Evolutionary conservation across 1,284 basidiomycete genomes (phyloP).

Genomic region (Trichosporon sp.): DNA sequence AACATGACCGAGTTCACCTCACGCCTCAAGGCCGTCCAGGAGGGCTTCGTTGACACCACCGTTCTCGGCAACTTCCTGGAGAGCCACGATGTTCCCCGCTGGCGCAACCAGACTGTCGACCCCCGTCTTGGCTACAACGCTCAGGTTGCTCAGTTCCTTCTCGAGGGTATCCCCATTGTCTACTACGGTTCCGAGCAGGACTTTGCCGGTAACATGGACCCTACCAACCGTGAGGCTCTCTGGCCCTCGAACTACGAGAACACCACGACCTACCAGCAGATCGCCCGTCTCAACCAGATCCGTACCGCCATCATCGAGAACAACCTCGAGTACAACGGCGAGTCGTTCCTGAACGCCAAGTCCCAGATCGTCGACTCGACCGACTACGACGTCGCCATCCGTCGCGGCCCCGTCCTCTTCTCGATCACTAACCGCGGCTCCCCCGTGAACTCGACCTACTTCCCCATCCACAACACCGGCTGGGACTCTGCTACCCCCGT

Average conservation of each 20-base stretch:
- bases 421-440: constrained; percentile 67
- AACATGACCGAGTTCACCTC: constrained; percentile 67
- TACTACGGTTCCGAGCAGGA: constrained; percentile 72
- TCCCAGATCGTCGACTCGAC: constrained; percentile 66
- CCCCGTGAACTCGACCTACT: constrained; percentile 39
- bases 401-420: constrained; percentile 70
- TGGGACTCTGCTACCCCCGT: constrained; percentile 47
- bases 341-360: constrained; percentile 63
- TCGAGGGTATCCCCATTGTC: constrained; percentile 73
- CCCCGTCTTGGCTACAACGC: constrained; percentile 61
- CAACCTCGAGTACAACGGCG: constrained; percentile 56
- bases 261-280: constrained; percentile 65
- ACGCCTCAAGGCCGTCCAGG: constrained; percentile 64
- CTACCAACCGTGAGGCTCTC: constrained; percentile 71
- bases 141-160: constrained; percentile 68
- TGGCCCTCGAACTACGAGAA: constrained; percentile 65
- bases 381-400: constrained; percentile 66
- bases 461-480: constrained; percentile 46
- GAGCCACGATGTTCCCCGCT: constrained; percentile 78
- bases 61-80: constrained; percentile 78
- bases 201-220: constrained; percentile 64
- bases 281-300: constrained; percentile 69
- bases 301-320: constrained; percentile 67
- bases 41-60: constrained; percentile 59
- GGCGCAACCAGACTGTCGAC: constrained; percentile 63